phyloP scores from a whole-genome alignment of 225 moss, liverwort and hornwort genomes.

The Polytrichum commune region DNA sequence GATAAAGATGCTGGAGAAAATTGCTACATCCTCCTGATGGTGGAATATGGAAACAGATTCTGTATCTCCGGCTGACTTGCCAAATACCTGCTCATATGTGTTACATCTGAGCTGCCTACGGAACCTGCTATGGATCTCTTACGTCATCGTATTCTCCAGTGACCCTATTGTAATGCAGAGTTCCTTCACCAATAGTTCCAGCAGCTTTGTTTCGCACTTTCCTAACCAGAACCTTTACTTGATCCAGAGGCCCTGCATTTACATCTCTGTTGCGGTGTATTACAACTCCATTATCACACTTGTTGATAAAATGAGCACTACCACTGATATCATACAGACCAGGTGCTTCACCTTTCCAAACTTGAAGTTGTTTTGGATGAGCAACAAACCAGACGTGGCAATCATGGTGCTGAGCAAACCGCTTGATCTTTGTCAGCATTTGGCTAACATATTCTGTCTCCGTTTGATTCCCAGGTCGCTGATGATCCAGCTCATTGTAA shows the following conservation, averaged over 20 bases:
- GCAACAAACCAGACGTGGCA: constrained; percentile 99
- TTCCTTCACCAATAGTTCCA: constrained; percentile 89
- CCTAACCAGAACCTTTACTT: constrained; percentile 81
- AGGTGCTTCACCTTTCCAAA: constrained; percentile 92
- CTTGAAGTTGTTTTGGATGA: constrained; percentile 95
- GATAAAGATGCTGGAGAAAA: too few relatives aligned
- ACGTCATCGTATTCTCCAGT: constrained; percentile 80
- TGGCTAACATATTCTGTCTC: constrained; percentile 99
- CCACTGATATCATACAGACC: constrained; percentile 97
- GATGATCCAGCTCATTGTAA: constrained; percentile 99
- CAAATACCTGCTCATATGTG: too few relatives aligned
- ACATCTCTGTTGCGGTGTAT: constrained; percentile 95
- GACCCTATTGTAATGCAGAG: constrained; percentile 72
- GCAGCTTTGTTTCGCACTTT: constrained; percentile 99
- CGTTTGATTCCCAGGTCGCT: constrained; percentile 89
- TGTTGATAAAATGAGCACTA: constrained; percentile 96
- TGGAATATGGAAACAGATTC: too few relatives aligned
- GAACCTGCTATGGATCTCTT: constrained; percentile 8
- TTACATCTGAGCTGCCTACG: too few relatives aligned
- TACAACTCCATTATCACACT: constrained; percentile 94
- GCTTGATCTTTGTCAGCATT: constrained; percentile 94
- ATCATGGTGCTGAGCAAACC: constrained; percentile 97
- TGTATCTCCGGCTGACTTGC: too few relatives aligned
- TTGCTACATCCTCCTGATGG: too few relatives aligned
- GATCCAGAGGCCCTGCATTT: constrained; percentile 71